A percentile compares a stretch with the other conserved stretches of the same genome.
These are phyloP conservation scores for Brachypodium distachyon DNA, from an alignment of 202 grass and related monocot genomes.

Conservation along the genomic window DNA sequence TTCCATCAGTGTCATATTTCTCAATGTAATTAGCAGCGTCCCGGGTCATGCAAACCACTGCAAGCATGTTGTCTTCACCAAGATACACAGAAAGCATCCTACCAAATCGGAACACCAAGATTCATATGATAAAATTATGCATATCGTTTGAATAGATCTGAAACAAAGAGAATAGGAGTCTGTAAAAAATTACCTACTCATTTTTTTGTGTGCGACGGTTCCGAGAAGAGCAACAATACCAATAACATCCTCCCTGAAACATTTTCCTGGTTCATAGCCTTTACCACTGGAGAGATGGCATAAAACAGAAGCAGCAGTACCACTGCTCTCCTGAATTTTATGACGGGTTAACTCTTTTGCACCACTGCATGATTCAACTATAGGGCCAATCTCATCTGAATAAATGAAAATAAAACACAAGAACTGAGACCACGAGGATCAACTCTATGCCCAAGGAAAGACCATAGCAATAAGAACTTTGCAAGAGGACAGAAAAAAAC, in stretches of 20 bases:
- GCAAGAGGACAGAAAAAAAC: constrained; percentile 3
- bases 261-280: not conserved
- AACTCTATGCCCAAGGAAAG: not conserved
- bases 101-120: not conserved
- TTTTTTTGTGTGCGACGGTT: constrained; percentile 21
- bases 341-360: constrained; percentile 18
- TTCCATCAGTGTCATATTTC: constrained; percentile 28
- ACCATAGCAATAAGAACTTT: not conserved
- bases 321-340: constrained; percentile 28
- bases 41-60: constrained; percentile 37
- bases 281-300: constrained; percentile 3
- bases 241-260: constrained; percentile 14
- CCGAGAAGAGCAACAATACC: constrained; percentile 47
- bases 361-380: not conserved
- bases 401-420: not conserved
- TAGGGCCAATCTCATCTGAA: constrained; percentile 1
- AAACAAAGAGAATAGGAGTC: not conserved
- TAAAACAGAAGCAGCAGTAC: constrained; percentile 35
- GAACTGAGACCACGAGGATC: not conserved
- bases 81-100: constrained; percentile 48
- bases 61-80: constrained; percentile 43
- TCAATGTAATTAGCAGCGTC: constrained; percentile 26
- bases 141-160: not conserved
- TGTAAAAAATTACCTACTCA: constrained; percentile 15
- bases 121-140: not conserved